Evolutionary conservation across 441 rosid genomes (phyloP).

Genomic region (Mallotus japonicus): DNA sequence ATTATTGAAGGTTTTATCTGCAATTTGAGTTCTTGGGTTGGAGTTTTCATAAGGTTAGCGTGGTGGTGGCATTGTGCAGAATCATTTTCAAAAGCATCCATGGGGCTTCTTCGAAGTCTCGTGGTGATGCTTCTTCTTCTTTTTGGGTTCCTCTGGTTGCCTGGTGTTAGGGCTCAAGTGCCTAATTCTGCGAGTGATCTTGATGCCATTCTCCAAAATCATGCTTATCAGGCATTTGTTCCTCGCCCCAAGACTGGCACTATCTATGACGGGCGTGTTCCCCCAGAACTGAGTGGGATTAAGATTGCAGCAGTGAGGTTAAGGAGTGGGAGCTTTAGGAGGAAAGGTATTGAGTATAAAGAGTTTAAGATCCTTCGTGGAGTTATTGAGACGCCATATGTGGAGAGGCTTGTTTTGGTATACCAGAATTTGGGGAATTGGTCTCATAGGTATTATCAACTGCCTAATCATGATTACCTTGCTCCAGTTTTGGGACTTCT

Average conservation of each 20-base stretch:
- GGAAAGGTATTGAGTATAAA: slow-evolving; percentile 46
- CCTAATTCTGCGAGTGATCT: slow-evolving; percentile 44
- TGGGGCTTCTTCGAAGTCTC: slow-evolving; percentile 68
- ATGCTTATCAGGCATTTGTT: slow-evolving; percentile 60
- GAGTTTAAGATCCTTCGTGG: slow-evolving; percentile 68
- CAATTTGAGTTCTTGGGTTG: slow-evolving; percentile 17
- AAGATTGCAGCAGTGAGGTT: slow-evolving; percentile 77
- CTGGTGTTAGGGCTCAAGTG: slow-evolving; percentile 19
- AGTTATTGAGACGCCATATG: slow-evolving; percentile 57
- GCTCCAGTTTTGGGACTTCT: slow-evolving; percentile 90
- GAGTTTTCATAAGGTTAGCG: slow-evolving; percentile 21
- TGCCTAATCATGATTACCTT: slow-evolving; percentile 51
- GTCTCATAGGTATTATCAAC: slow-evolving; percentile 62
- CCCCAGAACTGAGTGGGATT: slow-evolving; percentile 74
- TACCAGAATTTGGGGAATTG: slow-evolving; percentile 86
- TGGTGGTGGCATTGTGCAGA: slow-evolving; percentile 34
- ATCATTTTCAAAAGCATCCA: slow-evolving; percentile 41
- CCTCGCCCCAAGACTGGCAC: slow-evolving; percentile 73
- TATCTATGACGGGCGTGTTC: slow-evolving; percentile 52
- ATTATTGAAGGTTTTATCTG: slow-evolving; percentile 2
- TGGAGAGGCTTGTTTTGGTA: slow-evolving; percentile 77
- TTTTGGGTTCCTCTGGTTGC: slow-evolving; percentile 25
- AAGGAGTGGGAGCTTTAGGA: slow-evolving; percentile 83
- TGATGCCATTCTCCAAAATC: slow-evolving; percentile 80
- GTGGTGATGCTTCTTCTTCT: slow-evolving; percentile 36